phyloP scores from a whole-genome alignment of 345 rosid species.

The Alliaria petiolata region DNA sequence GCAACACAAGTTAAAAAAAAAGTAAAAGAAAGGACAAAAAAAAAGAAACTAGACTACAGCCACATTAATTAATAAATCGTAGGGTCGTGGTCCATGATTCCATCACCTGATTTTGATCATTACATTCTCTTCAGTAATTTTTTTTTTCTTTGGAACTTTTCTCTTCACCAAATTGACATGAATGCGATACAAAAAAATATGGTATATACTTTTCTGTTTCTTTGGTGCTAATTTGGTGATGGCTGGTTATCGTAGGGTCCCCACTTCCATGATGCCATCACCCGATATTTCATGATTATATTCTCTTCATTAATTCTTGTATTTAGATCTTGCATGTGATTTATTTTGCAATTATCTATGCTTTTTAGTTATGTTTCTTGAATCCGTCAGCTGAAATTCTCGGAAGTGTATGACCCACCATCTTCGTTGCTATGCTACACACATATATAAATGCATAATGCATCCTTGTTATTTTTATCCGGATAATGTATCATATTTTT shows the following conservation, averaged over 20 bases:
- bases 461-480: neutral
- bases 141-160: no score
- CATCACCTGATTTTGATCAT: no score
- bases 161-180: no score
- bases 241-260: constrained; percentile 15
- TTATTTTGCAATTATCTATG: neutral
- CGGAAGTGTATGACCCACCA: neutral
- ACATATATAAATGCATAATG: neutral
- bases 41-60: no score
- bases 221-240: constrained; percentile 1
- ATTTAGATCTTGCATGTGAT: constrained; percentile 14
- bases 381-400: neutral
- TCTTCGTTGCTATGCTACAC: neutral
- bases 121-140: no score
- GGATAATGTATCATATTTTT: neutral
- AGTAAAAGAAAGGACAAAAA: constrained; percentile 13
- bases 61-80: no score
- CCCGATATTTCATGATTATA: neutral
- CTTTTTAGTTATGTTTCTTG: neutral
- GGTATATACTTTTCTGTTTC: neutral
- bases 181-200: no score
- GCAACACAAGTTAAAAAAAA: constrained; percentile 4
- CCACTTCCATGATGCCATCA: constrained; percentile 6
- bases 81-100: constrained; percentile 23
- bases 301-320: constrained; percentile 12